Conservation (phyloP, 768 basidiomycete genomes). For the Suillus tomentosus region DNA sequence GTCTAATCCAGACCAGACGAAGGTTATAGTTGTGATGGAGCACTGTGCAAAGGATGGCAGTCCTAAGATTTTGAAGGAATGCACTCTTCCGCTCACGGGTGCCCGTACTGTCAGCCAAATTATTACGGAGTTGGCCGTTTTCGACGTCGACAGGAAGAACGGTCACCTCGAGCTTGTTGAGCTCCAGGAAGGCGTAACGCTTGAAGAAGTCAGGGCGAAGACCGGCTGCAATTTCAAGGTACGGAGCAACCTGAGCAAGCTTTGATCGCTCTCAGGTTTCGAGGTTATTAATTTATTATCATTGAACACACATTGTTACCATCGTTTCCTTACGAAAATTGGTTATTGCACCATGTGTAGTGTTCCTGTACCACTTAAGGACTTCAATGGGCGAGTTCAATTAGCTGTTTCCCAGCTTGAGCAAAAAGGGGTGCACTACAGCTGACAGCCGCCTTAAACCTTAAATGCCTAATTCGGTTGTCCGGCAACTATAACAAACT, state of each 20-base stretch:
- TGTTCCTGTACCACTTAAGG: neutral
- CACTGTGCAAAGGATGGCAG: constrained; percentile 89
- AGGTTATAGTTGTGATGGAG: constrained; percentile 88
- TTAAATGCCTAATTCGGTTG: too few relatives aligned
- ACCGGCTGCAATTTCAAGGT: constrained; percentile 84
- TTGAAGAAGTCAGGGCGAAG: constrained; percentile 85
- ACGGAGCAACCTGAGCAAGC: constrained; percentile 48
- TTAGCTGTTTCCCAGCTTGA: too few relatives aligned
- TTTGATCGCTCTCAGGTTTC: constrained; percentile 34
- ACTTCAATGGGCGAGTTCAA: neutral
- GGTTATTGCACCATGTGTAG: neutral
- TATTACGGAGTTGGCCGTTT: constrained; percentile 91
- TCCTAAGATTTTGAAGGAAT: constrained; percentile 83
- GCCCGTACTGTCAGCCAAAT: constrained; percentile 87
- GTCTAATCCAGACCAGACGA: constrained; percentile 94
- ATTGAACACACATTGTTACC: neutral
- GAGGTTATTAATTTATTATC: constrained; percentile 10
- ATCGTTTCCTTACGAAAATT: neutral
- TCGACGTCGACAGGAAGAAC: constrained; percentile 77
- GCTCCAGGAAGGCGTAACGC: constrained; percentile 77
- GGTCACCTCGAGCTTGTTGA: constrained; percentile 79
- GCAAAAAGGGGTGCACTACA: too few relatives aligned
- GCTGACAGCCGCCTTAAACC: too few relatives aligned
- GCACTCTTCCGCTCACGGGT: constrained; percentile 85
- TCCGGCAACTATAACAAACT: too few relatives aligned